phyloP scores from a whole-genome alignment of 2,329 filamentous ascomycete species.

The Sclerotinia borealis region DNA sequence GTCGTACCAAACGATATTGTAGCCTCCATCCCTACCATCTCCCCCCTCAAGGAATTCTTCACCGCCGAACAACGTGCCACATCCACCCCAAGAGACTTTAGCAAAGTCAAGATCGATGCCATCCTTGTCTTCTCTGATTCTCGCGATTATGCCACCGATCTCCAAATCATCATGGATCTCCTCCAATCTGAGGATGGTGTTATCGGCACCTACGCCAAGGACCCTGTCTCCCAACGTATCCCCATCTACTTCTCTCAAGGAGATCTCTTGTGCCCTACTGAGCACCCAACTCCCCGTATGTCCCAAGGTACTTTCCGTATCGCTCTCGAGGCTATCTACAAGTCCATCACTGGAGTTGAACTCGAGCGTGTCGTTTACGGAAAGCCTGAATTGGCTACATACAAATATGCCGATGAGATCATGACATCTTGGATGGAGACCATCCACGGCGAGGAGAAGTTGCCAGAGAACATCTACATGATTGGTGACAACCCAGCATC shows the following conservation, averaged over 20 bases:
- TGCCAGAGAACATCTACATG: slow-evolving; percentile 63
- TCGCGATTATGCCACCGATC: slow-evolving; percentile 67
- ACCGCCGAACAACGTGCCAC: slow-evolving; percentile 60
- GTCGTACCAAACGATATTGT: slow-evolving; percentile 69
- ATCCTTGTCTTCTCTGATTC: slow-evolving; percentile 72
- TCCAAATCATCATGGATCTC: slow-evolving; percentile 71
- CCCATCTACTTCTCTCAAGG: slow-evolving; percentile 70
- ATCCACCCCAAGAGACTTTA: slow-evolving; percentile 56
- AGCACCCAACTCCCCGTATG: slow-evolving; percentile 62
- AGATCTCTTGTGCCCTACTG: slow-evolving; percentile 58
- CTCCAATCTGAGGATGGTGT: slow-evolving; percentile 62
- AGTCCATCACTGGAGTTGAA: slow-evolving; percentile 60
- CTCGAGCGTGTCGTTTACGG: slow-evolving; percentile 72
- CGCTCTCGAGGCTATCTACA: slow-evolving; percentile 68
- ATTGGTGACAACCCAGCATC: slow-evolving; percentile 69
- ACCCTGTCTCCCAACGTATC: slow-evolving; percentile 59
- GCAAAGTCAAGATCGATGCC: slow-evolving; percentile 64
- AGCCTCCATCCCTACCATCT: slow-evolving; percentile 62
- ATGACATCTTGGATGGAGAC: slow-evolving; percentile 69
- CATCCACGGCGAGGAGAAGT: slow-evolving; percentile 56
- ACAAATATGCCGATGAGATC: slow-evolving; percentile 72
- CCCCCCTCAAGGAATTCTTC: slow-evolving; percentile 60
- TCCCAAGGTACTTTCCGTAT: slow-evolving; percentile 72
- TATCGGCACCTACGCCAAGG: slow-evolving; percentile 57
- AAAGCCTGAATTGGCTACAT: slow-evolving; percentile 69